These are phyloP conservation scores for Pichia scutulata DNA, from an alignment of 805 yeast genomes.

Conservation along the genomic window DNA sequence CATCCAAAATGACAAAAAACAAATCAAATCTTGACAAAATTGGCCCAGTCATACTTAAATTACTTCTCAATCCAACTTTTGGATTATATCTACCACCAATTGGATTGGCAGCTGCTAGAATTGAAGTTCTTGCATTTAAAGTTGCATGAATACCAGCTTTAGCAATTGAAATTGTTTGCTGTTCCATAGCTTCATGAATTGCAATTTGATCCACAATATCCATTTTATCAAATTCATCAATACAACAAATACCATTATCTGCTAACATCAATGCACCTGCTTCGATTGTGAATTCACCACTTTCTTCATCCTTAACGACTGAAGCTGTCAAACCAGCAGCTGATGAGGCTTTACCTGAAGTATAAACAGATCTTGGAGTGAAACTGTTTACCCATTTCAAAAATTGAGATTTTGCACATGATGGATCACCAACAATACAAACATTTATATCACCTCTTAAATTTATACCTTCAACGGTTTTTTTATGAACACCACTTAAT, in stretches of 20 bases:
- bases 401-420: conserved; percentile 94
- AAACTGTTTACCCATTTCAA: conserved; percentile 86
- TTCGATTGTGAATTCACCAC: conserved; percentile 94
- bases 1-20: conserved; percentile 90
- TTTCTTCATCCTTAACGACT: conserved; percentile 93
- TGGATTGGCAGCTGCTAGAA: conserved; percentile 98
- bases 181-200: conserved; percentile 99
- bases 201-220: conserved; percentile 94
- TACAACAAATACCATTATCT: conserved; percentile 96
- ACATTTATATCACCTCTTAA: conserved; percentile 95
- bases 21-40: conserved; percentile 97
- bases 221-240: conserved; percentile 98
- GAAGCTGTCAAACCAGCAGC: conserved; percentile 99
- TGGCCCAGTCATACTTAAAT: conserved; percentile 94
- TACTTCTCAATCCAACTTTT: conserved; percentile 73
- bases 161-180: conserved; percentile 96
- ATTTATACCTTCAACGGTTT: conserved; percentile 88
- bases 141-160: conserved; percentile 99
- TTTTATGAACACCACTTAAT: conserved; percentile 92
- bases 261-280: conserved; percentile 99
- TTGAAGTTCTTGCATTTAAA: conserved; percentile 91
- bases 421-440: conserved; percentile 96
- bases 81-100: conserved; percentile 95
- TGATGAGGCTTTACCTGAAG: conserved; percentile 96
- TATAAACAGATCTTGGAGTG: conserved; percentile 90